Base-by-base conservation (phyloP, 495 filamentous ascomycete species). In the Trypethelium eluteriae region DNA sequence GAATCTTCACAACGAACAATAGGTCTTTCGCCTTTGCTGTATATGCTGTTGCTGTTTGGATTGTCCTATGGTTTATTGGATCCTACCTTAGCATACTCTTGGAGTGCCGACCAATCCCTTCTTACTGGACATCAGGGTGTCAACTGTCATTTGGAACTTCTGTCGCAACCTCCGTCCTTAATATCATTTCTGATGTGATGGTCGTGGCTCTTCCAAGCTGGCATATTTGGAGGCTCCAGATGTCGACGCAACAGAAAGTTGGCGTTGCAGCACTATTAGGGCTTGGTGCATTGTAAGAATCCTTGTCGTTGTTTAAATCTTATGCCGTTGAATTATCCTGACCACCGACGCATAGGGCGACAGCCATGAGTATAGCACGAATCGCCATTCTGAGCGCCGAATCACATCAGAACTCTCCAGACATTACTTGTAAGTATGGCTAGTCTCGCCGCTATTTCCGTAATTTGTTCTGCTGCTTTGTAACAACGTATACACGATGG, bases 201-300 rank as follows among this genome's bases (percentile, higher is more conserved):
- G 49, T 53, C 11, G 11, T 53, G 18, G 49, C 49, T 14, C 49
- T 53, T 53, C 49, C 49, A 53, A 53, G 16, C 49, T 53, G 49
- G 49, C 49, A 53, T 18, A 53, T 53, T 53, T 53, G 49, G 49
- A 53, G 18, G 16, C 49, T 53, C n/a, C 49, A 53, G n/a, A 53
- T 53, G 18, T 14, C 49, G 49, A 53, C 5, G 49, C 49, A 25
- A 25, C 49, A 53, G 49, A 53, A 18, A 25, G 10, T 53, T 2
- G 49, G 10, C 49, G 49, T 53, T n/a, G 16, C 49, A 18, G 18
- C 18, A 25, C 49, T 53, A 5, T 53, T 53, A 18, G 49, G 49
- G 18, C 49, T 53, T 53, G 49, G 49, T n/a, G 16, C 18, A 53
- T n/a, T 53, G 49, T 53, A 18, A 18, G 49, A 14, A 53, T 18